Percentiles rank a stretch among this genome's conserved stretches.
These are phyloP conservation scores for Phytophthora pluvialis DNA, from an alignment of 352 stramenopile species.

Conservation along the genomic window DNA sequence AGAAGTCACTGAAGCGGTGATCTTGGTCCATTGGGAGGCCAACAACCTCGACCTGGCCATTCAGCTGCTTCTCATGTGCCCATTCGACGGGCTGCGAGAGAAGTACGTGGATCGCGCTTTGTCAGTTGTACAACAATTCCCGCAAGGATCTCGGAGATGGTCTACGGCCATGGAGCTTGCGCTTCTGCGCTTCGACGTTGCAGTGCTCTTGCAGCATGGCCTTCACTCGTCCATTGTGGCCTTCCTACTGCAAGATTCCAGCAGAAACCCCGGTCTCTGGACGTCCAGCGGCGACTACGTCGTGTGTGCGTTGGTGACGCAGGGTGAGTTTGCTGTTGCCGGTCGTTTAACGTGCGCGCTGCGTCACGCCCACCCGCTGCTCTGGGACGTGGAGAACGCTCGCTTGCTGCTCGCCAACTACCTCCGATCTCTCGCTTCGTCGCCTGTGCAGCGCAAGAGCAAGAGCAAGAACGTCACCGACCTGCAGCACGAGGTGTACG, in stretches of 20 bases:
- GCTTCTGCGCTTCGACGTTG: slow-evolving; percentile 69
- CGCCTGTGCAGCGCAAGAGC: slow-evolving; percentile 7
- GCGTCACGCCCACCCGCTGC: slow-evolving; percentile 61
- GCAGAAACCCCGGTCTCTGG: slow-evolving; percentile 38
- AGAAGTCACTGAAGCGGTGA: slow-evolving; percentile 46
- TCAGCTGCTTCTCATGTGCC: slow-evolving; percentile 64
- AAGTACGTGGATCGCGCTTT: slow-evolving; percentile 46
- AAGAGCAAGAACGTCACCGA: slow-evolving; percentile 10
- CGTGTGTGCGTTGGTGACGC: slow-evolving; percentile 63
- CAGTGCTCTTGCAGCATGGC: slow-evolving; percentile 43
- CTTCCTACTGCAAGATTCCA: slow-evolving; percentile 39
- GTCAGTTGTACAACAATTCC: slow-evolving; percentile 16
- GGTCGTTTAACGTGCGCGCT: slow-evolving; percentile 60
- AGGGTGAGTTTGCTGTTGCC: slow-evolving; percentile 54
- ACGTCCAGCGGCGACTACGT: slow-evolving; percentile 71
- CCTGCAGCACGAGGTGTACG: slow-evolving; percentile 43
- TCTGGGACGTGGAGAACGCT: slow-evolving; percentile 76
- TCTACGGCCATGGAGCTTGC: slow-evolving; percentile 50
- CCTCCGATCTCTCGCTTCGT: slow-evolving; percentile 41
- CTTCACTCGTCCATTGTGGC: slow-evolving; percentile 50
- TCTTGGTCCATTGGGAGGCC: slow-evolving; percentile 42
- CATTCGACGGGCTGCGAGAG: slow-evolving; percentile 55
- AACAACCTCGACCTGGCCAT: slow-evolving; percentile 42
- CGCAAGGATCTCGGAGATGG: slow-evolving; percentile 25
- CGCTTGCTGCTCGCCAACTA: slow-evolving; percentile 65